Evolutionary conservation across 1,284 basidiomycete genomes (phyloP).

Genomic region (Peniophora sp.): DNA sequence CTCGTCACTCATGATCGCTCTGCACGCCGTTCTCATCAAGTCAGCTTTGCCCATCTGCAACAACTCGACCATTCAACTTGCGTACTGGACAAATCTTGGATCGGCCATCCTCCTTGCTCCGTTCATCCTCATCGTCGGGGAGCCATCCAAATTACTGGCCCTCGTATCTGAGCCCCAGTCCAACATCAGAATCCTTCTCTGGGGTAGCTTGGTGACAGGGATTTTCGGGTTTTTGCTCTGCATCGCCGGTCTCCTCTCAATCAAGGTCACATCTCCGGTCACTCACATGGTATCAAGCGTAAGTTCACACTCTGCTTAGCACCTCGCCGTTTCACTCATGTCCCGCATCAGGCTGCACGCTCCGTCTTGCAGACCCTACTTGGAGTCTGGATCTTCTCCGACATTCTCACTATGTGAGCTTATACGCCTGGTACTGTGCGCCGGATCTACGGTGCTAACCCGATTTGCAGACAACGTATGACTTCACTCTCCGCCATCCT

Average conservation of each 20-base stretch:
- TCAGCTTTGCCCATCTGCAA: constrained; percentile 55
- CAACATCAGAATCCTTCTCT: constrained; percentile 48
- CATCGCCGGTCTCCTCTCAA: constrained; percentile 60
- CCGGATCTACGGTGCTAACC: background rate
- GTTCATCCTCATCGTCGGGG: constrained; percentile 50
- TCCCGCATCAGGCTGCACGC: constrained; percentile 58
- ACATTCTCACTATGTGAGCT: constrained; percentile 56
- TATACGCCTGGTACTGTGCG: background rate
- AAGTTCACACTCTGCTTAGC: constrained; percentile 21
- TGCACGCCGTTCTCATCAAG: constrained; percentile 71
- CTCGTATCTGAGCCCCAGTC: constrained; percentile 32
- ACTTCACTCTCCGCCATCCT: constrained; percentile 55
- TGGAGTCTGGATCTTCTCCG: constrained; percentile 60
- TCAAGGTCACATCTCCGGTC: constrained; percentile 66
- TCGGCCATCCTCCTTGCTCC: constrained; percentile 57
- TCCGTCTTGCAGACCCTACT: constrained; percentile 69
- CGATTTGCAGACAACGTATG: constrained; percentile 38
- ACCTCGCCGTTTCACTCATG: constrained; percentile 2
- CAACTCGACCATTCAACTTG: constrained; percentile 62
- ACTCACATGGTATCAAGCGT: constrained; percentile 75
- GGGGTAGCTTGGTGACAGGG: constrained; percentile 59
- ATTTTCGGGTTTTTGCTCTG: constrained; percentile 69
- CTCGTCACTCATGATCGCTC: constrained; percentile 64
- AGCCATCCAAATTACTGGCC: constrained; percentile 32
- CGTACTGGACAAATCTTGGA: constrained; percentile 70